Evolutionary conservation across 179 eudicot species (phyloP).

Genomic region (Corrigiola litoralis): DNA sequence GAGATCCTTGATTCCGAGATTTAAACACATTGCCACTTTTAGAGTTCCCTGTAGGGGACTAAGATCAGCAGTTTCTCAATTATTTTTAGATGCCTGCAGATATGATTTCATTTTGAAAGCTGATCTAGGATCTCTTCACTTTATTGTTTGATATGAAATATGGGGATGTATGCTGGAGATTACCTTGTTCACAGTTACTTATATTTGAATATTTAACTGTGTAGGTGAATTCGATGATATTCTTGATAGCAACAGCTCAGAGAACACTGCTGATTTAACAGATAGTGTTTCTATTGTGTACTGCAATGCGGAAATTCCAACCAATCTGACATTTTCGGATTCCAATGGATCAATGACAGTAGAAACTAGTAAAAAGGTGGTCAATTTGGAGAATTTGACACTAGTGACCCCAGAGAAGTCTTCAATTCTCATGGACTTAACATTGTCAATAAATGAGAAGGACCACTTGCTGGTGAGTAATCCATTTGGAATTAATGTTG

Average conservation of each 20-base stretch:
- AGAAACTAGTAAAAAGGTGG: conserved; percentile 36
- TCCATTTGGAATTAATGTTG: conserved; percentile 8
- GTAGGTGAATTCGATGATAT: conserved; percentile 98
- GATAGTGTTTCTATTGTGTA: conserved; percentile 49
- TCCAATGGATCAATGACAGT: conserved; percentile 50
- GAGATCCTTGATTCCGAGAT: too few species aligned
- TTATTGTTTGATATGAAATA: too few species aligned
- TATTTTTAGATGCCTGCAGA: too few species aligned
- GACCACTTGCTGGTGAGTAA: conserved; percentile 71
- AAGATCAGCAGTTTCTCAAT: too few species aligned
- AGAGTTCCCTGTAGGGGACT: too few species aligned
- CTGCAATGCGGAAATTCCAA: conserved; percentile 24
- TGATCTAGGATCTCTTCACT: too few species aligned
- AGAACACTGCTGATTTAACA: conserved; percentile 31
- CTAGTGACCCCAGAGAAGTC: conserved; percentile 69
- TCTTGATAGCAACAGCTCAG: conserved; percentile 59
- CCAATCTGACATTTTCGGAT: conserved; percentile 24
- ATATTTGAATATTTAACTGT: conserved; percentile 3
- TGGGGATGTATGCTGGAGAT: neutral
- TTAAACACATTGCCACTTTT: too few species aligned
- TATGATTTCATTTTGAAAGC: too few species aligned
- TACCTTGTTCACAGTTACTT: neutral
- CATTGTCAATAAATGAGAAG: conserved; percentile 61
- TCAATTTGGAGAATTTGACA: conserved; percentile 62
- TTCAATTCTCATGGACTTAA: conserved; percentile 62